Percentiles rank a stretch among this genome's conserved stretches.
phyloP scores from a whole-genome alignment of 129 eudicot genomes.

The Glebionis coronaria region DNA sequence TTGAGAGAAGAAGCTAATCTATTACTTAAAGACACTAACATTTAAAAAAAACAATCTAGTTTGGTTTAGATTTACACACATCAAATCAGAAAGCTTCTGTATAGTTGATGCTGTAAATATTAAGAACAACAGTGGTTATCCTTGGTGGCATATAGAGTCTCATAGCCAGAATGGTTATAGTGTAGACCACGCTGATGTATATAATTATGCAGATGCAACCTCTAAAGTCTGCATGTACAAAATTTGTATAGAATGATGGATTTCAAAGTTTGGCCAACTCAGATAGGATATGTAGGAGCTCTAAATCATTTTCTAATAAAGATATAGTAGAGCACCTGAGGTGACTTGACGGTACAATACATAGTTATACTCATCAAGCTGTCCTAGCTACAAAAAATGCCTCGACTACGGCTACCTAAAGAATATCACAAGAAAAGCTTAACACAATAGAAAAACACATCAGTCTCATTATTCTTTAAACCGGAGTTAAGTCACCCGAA shows the following conservation, averaged over 20 bases:
- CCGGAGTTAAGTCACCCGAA: slow-evolving; percentile 11
- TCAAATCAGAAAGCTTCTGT: not conserved
- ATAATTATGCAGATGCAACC: slow-evolving; percentile 40
- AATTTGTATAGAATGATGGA: slow-evolving; percentile 30
- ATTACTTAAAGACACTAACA: slow-evolving; percentile 26
- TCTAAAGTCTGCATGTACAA: slow-evolving; percentile 37
- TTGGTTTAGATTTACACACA: slow-evolving; percentile 14
- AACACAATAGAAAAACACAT: slow-evolving; percentile 31
- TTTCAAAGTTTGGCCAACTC: slow-evolving; percentile 57
- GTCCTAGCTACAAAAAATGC: no score
- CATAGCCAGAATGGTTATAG: slow-evolving; percentile 28
- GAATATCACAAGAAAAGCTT: no score
- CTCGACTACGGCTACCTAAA: no score
- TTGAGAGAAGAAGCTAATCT: slow-evolving; percentile 10
- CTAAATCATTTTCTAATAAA: slow-evolving; percentile 62
- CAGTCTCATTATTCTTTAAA: slow-evolving; percentile 24
- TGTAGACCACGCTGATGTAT: slow-evolving; percentile 14
- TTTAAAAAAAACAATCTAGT: slow-evolving; percentile 24
- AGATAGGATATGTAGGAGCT: slow-evolving; percentile 56
- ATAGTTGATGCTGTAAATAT: not conserved
- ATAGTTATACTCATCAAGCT: no score
- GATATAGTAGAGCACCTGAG: slow-evolving; percentile 72
- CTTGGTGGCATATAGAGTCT: slow-evolving; percentile 29
- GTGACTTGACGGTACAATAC: slow-evolving; percentile 51
- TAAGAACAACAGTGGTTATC: slow-evolving; percentile 25